Base-by-base conservation (phyloP, 768 basidiomycete genomes). In the Trametes coccinea region DNA sequence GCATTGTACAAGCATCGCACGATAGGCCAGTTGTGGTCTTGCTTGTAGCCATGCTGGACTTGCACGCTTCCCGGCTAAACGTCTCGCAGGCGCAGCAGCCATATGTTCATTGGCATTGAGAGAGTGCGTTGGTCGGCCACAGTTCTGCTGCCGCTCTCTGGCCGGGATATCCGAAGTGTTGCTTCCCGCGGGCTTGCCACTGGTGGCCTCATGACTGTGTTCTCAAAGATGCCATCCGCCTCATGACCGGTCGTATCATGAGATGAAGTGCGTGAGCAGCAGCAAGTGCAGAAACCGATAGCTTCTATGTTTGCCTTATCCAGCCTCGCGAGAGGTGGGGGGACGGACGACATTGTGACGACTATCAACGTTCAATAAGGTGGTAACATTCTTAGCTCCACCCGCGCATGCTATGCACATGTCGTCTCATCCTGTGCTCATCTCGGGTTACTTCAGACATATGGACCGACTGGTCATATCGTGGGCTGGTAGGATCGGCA, bases 121-220 rank as follows among this genome's bases (percentile, higher is more conserved):
- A n/a, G 34, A 31, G 51, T 51, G 30, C 57, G 39, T 27, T 37
- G 34, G 11, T 29, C 27, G 31, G 17, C 7, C 41, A 30, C 57
- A 29, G 34, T 13, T 52, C 41, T 13, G 14, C 56, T 58, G 22
- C 43, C 43, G 47, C 37, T 3, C 37, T 45, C 48, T 49, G 14
- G 14, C 57, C 49, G 57, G 49, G 3, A 22, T 43, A n/a, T 59
- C 57, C 57, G 57, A 59, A 41, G 56, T 41, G 41, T 17, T 44
- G 57, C 49, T 51, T 58, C 56, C 22, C 39, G 44, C 44, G 44
- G 49, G 11, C 31, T 27, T 34, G 49, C 30, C 40, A 3, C 40
- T 34, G 41, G 22, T 22, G 22, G 49, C 11, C 57, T 33, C 57
- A 59, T 59, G 57, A 51, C 57, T 45, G 49, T 27, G 41, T 27